Percentiles rank a stretch among this genome's conserved stretches.
These are phyloP conservation scores for Aspergillus pseudotamarii DNA, from an alignment of 2,329 filamentous ascomycete genomes.

Conservation along the genomic window DNA sequence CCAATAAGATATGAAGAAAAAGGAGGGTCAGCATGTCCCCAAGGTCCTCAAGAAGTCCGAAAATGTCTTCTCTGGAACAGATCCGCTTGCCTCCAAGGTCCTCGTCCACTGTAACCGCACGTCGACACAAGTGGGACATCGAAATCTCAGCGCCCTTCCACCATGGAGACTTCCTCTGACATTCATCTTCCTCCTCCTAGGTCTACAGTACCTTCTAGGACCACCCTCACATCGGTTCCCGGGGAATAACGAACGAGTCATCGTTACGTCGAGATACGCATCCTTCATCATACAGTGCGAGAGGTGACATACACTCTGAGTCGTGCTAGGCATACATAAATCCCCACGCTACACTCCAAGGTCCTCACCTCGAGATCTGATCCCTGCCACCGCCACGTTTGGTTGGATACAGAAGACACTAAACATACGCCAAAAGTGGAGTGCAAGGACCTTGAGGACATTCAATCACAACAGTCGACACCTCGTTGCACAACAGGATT, in stretches of 20 bases:
- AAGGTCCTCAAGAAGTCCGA: conserved; percentile 34
- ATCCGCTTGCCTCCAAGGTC: conserved; percentile 34
- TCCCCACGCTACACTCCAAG: conserved; percentile 14
- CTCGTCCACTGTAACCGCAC: conserved; percentile 25
- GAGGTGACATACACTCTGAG: neutral
- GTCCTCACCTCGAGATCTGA: conserved; percentile 19
- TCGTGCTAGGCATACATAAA: neutral
- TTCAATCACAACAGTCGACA: conserved; percentile 8
- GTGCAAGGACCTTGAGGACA: conserved; percentile 19
- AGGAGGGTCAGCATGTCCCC: conserved; percentile 26
- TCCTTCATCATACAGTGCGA: neutral
- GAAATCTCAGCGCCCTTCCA: conserved; percentile 12
- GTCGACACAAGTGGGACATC: conserved; percentile 5
- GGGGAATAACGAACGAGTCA: neutral
- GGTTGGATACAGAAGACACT: conserved; percentile 14
- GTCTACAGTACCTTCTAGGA: neutral
- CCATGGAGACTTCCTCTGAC: conserved; percentile 13
- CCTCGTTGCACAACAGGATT: conserved; percentile 7
- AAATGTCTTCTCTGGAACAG: conserved; percentile 12
- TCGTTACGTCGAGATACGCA: neutral
- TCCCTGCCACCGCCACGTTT: conserved; percentile 10
- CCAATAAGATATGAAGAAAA: conserved; percentile 8
- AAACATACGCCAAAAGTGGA: conserved; percentile 10
- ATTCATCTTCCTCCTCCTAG: neutral
- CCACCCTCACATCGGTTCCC: conserved; percentile 12